These are phyloP conservation scores for Poa annua DNA, from an alignment of 176 grass and related monocot genomes.

Conservation along the genomic window DNA sequence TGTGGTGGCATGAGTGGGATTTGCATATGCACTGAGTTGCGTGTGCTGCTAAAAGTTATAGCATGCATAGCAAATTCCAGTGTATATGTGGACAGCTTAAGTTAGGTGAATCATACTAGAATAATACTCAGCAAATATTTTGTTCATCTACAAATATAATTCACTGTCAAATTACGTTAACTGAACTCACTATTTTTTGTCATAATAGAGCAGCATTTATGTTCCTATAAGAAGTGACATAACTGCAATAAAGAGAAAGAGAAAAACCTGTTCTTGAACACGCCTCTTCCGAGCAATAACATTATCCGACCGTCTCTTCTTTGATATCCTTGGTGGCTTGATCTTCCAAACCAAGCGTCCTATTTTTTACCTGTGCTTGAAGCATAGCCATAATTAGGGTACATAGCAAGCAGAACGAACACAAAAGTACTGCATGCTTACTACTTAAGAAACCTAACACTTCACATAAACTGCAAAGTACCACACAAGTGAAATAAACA, in stretches of 20 bases:
- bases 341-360: too few relatives aligned
- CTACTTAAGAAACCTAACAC: too few relatives aligned
- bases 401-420: too few relatives aligned
- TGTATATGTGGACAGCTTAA: background rate
- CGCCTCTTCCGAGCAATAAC: conserved; percentile 76
- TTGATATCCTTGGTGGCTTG: too few relatives aligned
- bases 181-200: too few relatives aligned
- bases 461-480: too few relatives aligned
- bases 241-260: conserved; percentile 4
- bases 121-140: background rate
- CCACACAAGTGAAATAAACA: too few relatives aligned
- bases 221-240: conserved; percentile 15
- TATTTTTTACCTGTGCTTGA: too few relatives aligned
- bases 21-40: background rate
- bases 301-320: too few relatives aligned
- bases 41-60: background rate
- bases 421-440: too few relatives aligned
- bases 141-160: background rate
- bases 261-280: conserved; percentile 78
- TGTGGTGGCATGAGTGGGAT: background rate
- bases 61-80: background rate
- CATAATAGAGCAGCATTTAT: background rate
- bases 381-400: background rate
- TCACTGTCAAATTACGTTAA: too few relatives aligned
- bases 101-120: conserved; percentile 7